Percentiles rank a stretch among this genome's conserved stretches.
These are phyloP conservation scores for Oryza meyeriana DNA, from an alignment of 176 grass and related monocot genomes.

Conservation along the genomic window DNA sequence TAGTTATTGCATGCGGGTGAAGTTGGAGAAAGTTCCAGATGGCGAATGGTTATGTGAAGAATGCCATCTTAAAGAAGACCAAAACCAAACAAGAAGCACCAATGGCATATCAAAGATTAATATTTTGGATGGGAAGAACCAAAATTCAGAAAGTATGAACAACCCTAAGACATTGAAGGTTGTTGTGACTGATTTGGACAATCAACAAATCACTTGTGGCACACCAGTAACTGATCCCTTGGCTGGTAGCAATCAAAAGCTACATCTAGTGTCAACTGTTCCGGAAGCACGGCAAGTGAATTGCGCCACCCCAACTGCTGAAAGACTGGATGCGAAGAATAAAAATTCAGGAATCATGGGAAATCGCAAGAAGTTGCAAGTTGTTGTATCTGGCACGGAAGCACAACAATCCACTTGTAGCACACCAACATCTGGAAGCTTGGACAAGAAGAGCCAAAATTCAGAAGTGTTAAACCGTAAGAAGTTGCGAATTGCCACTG, in stretches of 20 bases:
- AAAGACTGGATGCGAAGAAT: constrained; percentile 40
- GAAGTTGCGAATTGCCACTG: constrained; percentile 48
- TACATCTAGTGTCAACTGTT: constrained; percentile 26
- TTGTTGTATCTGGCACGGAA: constrained; percentile 32
- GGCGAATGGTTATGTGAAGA: constrained; percentile 98
- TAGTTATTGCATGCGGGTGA: constrained; percentile 97
- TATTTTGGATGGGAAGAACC: constrained; percentile 37
- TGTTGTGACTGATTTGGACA: constrained; percentile 29
- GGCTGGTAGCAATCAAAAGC: constrained; percentile 33
- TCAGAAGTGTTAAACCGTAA: constrained; percentile 42
- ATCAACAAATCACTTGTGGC: constrained; percentile 18
- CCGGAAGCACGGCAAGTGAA: constrained; percentile 23
- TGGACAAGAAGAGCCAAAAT: constrained; percentile 43
- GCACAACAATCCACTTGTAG: constrained; percentile 13
- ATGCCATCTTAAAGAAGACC: constrained; percentile 66
- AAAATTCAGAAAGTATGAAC: constrained; percentile 37
- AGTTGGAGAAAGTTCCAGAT: constrained; percentile 83
- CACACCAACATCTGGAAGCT: constrained; percentile 17
- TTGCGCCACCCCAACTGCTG: constrained; percentile 28
- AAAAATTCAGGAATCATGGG: constrained; percentile 31
- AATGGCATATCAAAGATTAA: background rate
- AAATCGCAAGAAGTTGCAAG: constrained; percentile 45
- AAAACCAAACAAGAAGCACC: constrained; percentile 35
- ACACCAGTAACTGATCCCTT: constrained; percentile 26
- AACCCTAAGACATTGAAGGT: constrained; percentile 41